These are phyloP conservation scores for Gracilaria domingensis DNA, from an alignment of 23 red algal genomes.

Conservation along the genomic window DNA sequence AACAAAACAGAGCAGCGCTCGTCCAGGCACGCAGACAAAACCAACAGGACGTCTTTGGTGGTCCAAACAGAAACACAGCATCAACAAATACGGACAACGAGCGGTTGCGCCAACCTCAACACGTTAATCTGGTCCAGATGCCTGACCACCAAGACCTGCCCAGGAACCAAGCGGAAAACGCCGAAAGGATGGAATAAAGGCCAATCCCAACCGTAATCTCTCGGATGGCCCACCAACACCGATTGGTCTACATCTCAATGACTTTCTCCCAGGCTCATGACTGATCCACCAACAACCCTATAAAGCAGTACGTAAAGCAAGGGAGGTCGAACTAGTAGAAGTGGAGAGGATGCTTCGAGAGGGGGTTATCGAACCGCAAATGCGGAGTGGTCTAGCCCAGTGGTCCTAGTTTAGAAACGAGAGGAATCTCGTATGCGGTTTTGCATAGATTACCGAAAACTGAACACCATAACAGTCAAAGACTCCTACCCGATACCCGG, in stretches of 20 bases:
- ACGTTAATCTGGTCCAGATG: background rate
- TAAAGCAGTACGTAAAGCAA: background rate
- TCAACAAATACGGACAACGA: too few relatives aligned
- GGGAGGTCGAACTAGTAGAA: background rate
- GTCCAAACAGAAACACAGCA: too few relatives aligned
- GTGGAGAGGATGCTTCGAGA: background rate
- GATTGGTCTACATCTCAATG: background rate
- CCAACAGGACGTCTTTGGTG: too few relatives aligned
- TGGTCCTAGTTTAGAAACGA: background rate
- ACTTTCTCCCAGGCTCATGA: background rate
- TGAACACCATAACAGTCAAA: slow-evolving; percentile 28
- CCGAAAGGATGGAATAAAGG: background rate
- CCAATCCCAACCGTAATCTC: background rate
- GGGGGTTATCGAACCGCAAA: background rate
- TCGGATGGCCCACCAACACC: background rate
- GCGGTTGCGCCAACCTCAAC: background rate
- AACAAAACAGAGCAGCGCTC: too few relatives aligned
- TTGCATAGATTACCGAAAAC: background rate
- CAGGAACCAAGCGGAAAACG: slow-evolving; percentile 18
- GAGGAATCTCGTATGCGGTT: background rate
- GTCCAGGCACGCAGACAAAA: too few relatives aligned
- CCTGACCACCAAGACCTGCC: too few relatives aligned
- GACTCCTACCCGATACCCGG: slow-evolving; percentile 42
- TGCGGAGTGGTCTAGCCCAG: background rate
- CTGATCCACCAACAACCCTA: slow-evolving; percentile 1